Base-by-base conservation (phyloP, 2,329 filamentous ascomycete species). In the Xylaria sp. region DNA sequence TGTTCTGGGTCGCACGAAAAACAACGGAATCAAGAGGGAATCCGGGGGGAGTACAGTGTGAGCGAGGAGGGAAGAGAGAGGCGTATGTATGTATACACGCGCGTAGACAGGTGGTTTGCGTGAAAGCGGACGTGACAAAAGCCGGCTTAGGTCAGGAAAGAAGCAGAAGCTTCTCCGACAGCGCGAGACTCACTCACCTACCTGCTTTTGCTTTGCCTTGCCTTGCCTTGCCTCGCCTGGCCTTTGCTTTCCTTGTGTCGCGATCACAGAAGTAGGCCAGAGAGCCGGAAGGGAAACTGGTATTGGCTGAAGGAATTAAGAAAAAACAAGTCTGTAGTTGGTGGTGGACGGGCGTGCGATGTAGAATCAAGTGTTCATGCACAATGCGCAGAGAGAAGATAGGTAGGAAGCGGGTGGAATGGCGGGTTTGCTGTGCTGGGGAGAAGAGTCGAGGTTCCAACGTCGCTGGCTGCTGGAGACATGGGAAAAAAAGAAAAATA, bases 401-500 rank as follows among this genome's bases (percentile, higher is more conserved):
- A 41, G 35, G 54, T 43, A 41, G 49, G 46, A 54, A 53, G 31
- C 43, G 41, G 54, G 23, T 51, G 62, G 54, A 55, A 57, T 60
- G 51, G 11, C 11, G 44, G 37, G 43, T 27, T 44, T 41, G 44
- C 43, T 47, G 17, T 35, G 54, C 33, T 43, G 35, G 54, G 54
- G 10, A 8, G 15, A 29, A 37, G 27, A 13, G 29, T 52, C 44
- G 21, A 44, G 29, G 25, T 47, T n/a, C n/a, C n/a, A n/a, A n/a
- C n/a, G n/a, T n/a, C n/a, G n/a, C n/a, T n/a, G n/a, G n/a, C n/a
- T 57, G 52, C 31, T 61, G 40, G 53, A 55, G 62, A 56, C 44
- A 67, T 59, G 52, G 56, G 33, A 60, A 62, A 60, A 63, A 54
- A 62, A 48, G 55, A 56, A 27, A 66, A 64, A 64, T 66, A 66